These are phyloP conservation scores for Penicillium canescens DNA, from an alignment of 495 filamentous ascomycete species.

Conservation along the genomic window DNA sequence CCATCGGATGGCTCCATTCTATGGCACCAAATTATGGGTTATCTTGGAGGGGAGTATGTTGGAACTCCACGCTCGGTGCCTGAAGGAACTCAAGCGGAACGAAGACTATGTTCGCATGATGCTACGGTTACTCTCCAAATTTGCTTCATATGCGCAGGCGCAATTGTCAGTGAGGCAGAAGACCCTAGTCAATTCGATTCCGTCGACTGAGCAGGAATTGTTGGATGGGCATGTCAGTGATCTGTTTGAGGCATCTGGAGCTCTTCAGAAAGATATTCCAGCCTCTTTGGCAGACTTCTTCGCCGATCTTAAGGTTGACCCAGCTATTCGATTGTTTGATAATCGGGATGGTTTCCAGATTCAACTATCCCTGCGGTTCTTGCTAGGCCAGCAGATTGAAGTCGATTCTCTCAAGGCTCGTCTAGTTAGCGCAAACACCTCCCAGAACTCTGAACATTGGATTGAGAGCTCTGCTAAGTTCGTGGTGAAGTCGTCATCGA, in stretches of 20 bases:
- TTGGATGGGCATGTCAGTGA: constrained; percentile 65
- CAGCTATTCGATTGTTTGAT: constrained; percentile 66
- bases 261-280: constrained; percentile 62
- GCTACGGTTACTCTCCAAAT: constrained; percentile 74
- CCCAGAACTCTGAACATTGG: constrained; percentile 43
- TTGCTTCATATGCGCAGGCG: constrained; percentile 45
- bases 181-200: constrained; percentile 31
- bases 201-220: constrained; percentile 52
- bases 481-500: constrained; percentile 39
- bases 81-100: constrained; percentile 70
- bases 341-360: constrained; percentile 79
- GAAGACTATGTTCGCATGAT: constrained; percentile 80
- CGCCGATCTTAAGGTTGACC: constrained; percentile 65
- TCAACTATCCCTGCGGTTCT: constrained; percentile 65
- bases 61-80: constrained; percentile 79
- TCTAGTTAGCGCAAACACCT: constrained; percentile 45
- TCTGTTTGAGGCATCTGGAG: constrained; percentile 60
- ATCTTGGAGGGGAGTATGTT: constrained; percentile 79
- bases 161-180: constrained; percentile 35
- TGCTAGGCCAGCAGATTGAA: constrained; percentile 69
- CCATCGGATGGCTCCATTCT: constrained; percentile 77
- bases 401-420: constrained; percentile 67
- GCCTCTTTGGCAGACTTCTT: constrained; percentile 75
- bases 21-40: constrained; percentile 77
- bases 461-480: constrained; percentile 35